Evolutionary conservation across 768 basidiomycete genomes (phyloP).

Genomic region (Chalciporus piperatus): DNA sequence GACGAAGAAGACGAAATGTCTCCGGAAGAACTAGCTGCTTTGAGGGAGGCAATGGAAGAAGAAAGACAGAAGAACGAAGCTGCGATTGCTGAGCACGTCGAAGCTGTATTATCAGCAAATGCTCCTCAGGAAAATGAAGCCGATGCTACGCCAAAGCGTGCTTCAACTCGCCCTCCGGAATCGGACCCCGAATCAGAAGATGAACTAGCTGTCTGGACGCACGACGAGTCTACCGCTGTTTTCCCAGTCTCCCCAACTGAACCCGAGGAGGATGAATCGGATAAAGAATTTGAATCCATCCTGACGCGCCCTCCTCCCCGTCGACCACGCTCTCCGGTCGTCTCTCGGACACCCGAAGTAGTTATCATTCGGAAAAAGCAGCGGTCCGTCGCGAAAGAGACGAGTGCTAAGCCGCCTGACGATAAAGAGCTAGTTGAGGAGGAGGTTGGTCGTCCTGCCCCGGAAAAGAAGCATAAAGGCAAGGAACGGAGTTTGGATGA

Average conservation of each 20-base stretch:
- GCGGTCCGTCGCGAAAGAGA: not conserved
- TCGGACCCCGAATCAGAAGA: slow-evolving; percentile 44
- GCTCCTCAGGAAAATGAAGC: slow-evolving; percentile 1
- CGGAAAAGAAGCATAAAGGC: slow-evolving; percentile 14
- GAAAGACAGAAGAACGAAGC: slow-evolving; percentile 8
- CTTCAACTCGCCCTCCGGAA: slow-evolving; percentile 1
- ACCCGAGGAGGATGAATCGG: slow-evolving; percentile 25
- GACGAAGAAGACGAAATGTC: slow-evolving; percentile 20
- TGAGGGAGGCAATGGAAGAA: slow-evolving; percentile 17
- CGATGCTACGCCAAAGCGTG: slow-evolving; percentile 18
- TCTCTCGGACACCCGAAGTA: slow-evolving; percentile 11
- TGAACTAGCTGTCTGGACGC: slow-evolving; percentile 43
- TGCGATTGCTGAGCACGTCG: slow-evolving; percentile 2
- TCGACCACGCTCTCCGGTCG: slow-evolving; percentile 3
- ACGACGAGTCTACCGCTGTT: slow-evolving; percentile 41
- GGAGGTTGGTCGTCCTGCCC: not conserved
- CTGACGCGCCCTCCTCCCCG: slow-evolving; percentile 25
- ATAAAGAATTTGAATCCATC: slow-evolving; percentile 28
- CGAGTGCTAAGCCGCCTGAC: not conserved
- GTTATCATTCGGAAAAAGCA: slow-evolving; percentile 6
- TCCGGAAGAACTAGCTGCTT: slow-evolving; percentile 12
- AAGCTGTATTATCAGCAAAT: slow-evolving; percentile 5
- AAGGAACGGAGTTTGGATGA: slow-evolving; percentile 11
- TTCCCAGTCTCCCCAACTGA: slow-evolving; percentile 25
- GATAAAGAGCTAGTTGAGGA: slow-evolving; percentile 2